Evolutionary conservation across 1,139 yeast genomes (phyloP), one percentile per base, ranked within the genome.

Genomic region (Candida tetrigidarum): DNA sequence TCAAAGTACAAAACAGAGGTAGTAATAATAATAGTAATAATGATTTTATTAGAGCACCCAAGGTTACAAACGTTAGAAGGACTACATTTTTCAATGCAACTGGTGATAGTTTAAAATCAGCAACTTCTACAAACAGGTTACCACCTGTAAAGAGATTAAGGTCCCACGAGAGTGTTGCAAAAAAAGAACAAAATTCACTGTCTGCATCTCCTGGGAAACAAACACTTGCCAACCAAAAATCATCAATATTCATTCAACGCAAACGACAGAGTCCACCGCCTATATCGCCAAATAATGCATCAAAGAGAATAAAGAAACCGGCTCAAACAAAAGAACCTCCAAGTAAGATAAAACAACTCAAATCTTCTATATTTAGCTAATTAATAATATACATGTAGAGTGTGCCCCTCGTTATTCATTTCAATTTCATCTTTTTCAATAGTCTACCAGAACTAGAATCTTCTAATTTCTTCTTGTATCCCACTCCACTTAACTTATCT

Each of bases 311-410:
- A 28, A 42, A 35, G 30, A 42, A 33, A 23, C 43, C 34, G 5
- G 18, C 40, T 20, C 40, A 37, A 37, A 27, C 27, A 27, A 44
- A 49, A 6, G 52, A 52, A 44, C 42, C 60, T 14, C 50, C 56
- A 39, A 45, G 49, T 8, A 51, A 50, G 36, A 53, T 63, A 10
- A 66, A 60, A 47, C 51, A 63, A 19, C 55, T 63, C 14, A 59
- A 56, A 44, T 69, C 74, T 9, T 67, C 74, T 32, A 62, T 69
- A 37, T 69, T 69, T 48, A 60, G 60, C 41, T 60, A 51, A 49
- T 19, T 19, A 12, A 27, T 22, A 39, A 29, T 26, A 32, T 16
- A 35, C 11, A 27, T 16, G n/a, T 19, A 22, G 9, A 12, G 37
- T 18, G 15, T 29, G 12, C 19, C 9, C 15, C 39, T 45, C 45